Percentiles rank a stretch among this genome's conserved stretches.
These are phyloP conservation scores for Gentiana dahurica DNA, from an alignment of 257 asterid species.

Conservation along the genomic window DNA sequence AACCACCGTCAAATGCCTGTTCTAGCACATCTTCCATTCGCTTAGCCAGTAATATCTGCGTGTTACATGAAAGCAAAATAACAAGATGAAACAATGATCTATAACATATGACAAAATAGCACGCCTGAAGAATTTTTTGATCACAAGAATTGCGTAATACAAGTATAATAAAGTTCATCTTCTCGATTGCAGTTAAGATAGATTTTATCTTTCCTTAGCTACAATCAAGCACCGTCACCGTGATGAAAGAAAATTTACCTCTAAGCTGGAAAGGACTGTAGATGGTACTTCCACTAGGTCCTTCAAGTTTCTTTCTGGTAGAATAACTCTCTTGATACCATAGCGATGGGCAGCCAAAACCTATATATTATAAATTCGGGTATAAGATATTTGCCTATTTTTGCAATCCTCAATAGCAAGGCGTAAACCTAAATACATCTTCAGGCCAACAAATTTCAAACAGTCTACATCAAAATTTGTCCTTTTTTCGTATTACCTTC, in stretches of 20 bases:
- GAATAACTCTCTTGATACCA: conserved; percentile 90
- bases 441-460: too few relatives aligned
- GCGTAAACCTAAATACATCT: too few relatives aligned
- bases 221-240: background rate
- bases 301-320: conserved; percentile 90
- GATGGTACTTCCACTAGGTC: conserved; percentile 94
- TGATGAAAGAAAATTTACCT: conserved; percentile 37
- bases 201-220: too few relatives aligned
- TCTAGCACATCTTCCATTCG: conserved; percentile 97
- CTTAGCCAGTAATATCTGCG: conserved; percentile 72
- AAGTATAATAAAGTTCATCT: too few relatives aligned
- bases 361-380: conserved; percentile 26
- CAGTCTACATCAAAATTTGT: too few relatives aligned
- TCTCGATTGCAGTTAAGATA: too few relatives aligned
- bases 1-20: conserved; percentile 96
- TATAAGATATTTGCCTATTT: background rate
- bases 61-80: conserved; percentile 5
- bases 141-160: too few relatives aligned
- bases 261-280: conserved; percentile 67
- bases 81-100: conserved; percentile 1
- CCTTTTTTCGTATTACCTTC: too few relatives aligned
- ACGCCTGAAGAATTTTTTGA: too few relatives aligned
- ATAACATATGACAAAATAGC: background rate
- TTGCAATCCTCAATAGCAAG: background rate
- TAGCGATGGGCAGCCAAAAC: conserved; percentile 95